Base-by-base conservation (phyloP, 2,329 filamentous ascomycete genomes). In the Trichoderma aggressivum region DNA sequence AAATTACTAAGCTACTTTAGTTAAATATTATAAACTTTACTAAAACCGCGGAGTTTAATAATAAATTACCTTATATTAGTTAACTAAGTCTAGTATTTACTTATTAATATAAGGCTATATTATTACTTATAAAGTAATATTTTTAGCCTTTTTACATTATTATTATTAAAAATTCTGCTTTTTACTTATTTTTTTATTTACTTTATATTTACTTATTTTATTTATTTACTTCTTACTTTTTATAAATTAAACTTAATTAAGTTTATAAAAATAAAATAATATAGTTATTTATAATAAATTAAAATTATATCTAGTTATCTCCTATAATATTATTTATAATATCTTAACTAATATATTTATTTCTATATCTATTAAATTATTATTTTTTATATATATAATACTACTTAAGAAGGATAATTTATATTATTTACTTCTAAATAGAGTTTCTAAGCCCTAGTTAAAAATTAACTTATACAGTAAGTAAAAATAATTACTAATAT, bases 401-500 rank as follows among this genome's bases (percentile, higher is more conserved):
- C 28, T 53, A 3, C 43, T 47, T 66, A 7, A 61, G 11, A 61
- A 61, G 10, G 10, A 26, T 39, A 14, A 61, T 43, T 3, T 26
- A 3, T 16, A 61, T 26, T 18, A 7, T 59, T 34, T 43, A 14
- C 34, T 59, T 26, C 21, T 5, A 71, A 47, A 39, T 1, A 7
- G 21, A 8, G 21, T 34, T 47, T 32, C 36, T 34, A 58, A n/a
- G 32, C 56, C 53, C 63, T 63, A n/a, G 32, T 72, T 39, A 2
- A 8, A 18, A 14, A 72, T 55, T 4, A 72, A 24, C 21, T 70
- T 43, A 26, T 18, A 14, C 26, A 72, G 53, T 12, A 21, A 30
- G 12, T 72, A 72, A 55, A 55, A 61, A 43, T 56, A 72, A 7
- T 70, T 70, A 39, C 71, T 70, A 7, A 72, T 53, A 32, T 53